Evolutionary conservation across 257 asterid species (phyloP).

Genomic region (Solanum habrochaites): DNA sequence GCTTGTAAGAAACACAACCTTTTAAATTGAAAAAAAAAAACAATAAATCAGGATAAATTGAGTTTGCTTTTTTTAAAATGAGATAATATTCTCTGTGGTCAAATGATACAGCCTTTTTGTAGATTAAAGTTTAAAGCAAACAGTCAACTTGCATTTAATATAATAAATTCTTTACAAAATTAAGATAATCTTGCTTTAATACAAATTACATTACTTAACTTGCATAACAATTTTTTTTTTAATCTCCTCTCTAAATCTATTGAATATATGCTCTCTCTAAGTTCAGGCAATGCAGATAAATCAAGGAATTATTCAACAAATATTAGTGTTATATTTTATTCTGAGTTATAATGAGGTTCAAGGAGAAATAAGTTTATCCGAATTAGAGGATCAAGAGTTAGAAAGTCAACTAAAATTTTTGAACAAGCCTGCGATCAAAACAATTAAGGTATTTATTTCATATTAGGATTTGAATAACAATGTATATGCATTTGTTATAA

Average conservation of each 20-base stretch:
- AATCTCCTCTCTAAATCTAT: background rate
- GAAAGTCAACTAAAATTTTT: background rate
- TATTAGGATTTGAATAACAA: background rate
- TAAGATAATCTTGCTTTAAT: background rate
- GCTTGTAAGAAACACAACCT: background rate
- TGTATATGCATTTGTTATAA: background rate
- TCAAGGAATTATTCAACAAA: background rate
- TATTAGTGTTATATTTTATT: background rate
- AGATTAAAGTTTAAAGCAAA: background rate
- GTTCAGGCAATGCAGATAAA: background rate
- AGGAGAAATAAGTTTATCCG: background rate
- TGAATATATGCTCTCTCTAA: background rate
- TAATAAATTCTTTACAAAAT: background rate
- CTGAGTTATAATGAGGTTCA: background rate
- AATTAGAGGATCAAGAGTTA: background rate
- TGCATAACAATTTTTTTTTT: background rate
- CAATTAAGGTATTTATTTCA: background rate
- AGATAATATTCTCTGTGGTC: background rate
- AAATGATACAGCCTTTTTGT: background rate
- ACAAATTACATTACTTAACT: background rate
- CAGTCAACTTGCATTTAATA: background rate
- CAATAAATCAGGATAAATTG: background rate
- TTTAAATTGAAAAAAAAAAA: too few relatives aligned
- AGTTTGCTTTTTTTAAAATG: background rate
- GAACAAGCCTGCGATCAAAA: background rate